These are phyloP conservation scores for Hyphodiscus sp. DNA, from an alignment of 2,329 filamentous ascomycete species.

Conservation along the genomic window DNA sequence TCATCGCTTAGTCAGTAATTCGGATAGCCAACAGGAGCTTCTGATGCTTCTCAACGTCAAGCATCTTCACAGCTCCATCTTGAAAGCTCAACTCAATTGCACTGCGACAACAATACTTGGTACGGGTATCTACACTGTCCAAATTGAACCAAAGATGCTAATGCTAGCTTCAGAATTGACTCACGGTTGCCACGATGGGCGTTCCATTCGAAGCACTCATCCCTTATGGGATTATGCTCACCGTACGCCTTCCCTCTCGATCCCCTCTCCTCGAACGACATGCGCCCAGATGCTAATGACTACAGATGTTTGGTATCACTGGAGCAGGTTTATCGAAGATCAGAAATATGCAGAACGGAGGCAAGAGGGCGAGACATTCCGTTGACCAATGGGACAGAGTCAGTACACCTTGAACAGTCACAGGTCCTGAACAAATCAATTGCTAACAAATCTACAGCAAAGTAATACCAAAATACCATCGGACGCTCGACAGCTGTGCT, in stretches of 20 bases:
- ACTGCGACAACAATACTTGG: conserved; percentile 18
- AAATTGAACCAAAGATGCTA: conserved; percentile 3
- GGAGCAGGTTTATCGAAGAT: conserved; percentile 34
- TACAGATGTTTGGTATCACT: conserved; percentile 35
- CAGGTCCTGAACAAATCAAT: conserved; percentile 2
- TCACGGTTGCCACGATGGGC: conserved; percentile 30
- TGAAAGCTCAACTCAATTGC: conserved; percentile 16
- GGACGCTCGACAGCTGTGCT: conserved; percentile 3
- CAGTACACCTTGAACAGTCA: conserved; percentile 11
- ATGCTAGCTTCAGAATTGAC: conserved; percentile 15
- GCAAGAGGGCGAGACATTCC: conserved; percentile 34
- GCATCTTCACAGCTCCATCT: conserved; percentile 5
- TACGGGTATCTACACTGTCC: conserved; percentile 4
- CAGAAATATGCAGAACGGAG: conserved; percentile 33
- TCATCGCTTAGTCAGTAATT: conserved; percentile 13
- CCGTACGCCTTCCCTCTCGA: conserved; percentile 24
- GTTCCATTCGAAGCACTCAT: conserved; percentile 37
- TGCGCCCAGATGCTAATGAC: conserved; percentile 12
- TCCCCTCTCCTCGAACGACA: not conserved
- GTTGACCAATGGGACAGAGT: conserved; percentile 37
- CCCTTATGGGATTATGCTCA: conserved; percentile 35
- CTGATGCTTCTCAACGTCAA: conserved; percentile 23
- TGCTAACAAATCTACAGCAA: conserved; percentile 29
- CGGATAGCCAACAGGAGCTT: no score
- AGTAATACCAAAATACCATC: conserved; percentile 21